Percentiles rank a stretch among this genome's conserved stretches.
These are phyloP conservation scores for Aspergillus carlsbadensis DNA, from an alignment of 495 filamentous ascomycete genomes.

Conservation along the genomic window DNA sequence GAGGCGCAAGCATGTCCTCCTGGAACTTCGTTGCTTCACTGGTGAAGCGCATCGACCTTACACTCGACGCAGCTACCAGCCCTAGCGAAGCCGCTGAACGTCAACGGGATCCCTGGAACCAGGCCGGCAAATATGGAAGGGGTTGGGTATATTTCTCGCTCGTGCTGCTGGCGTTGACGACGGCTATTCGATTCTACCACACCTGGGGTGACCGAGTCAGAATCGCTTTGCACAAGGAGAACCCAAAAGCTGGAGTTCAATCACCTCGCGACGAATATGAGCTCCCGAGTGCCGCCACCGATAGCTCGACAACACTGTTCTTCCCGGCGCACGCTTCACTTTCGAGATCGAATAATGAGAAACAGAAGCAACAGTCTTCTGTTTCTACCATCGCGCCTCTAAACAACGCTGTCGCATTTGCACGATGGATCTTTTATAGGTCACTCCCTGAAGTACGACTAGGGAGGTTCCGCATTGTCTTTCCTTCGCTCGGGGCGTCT, in stretches of 20 bases:
- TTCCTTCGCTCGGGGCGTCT: constrained; percentile 72
- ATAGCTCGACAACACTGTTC: constrained; percentile 65
- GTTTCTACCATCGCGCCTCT: constrained; percentile 67
- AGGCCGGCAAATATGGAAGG: constrained; percentile 83
- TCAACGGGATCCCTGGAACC: constrained; percentile 73
- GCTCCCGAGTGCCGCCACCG: constrained; percentile 66
- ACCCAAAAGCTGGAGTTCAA: constrained; percentile 53
- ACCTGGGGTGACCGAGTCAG: constrained; percentile 86
- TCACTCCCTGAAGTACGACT: constrained; percentile 69
- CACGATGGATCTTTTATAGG: constrained; percentile 82
- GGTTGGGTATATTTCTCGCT: constrained; percentile 86
- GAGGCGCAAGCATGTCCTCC: constrained; percentile 11
- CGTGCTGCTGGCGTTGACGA: constrained; percentile 62
- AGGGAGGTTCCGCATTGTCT: constrained; percentile 61
- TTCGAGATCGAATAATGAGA: constrained; percentile 30
- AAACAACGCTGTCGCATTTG: constrained; percentile 73
- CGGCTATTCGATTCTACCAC: constrained; percentile 71
- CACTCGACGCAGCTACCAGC: constrained; percentile 66
- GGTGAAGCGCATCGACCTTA: constrained; percentile 72
- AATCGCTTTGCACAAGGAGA: constrained; percentile 77
- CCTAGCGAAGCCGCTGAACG: constrained; percentile 69
- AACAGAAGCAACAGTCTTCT: constrained; percentile 58
- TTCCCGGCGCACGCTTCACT: constrained; percentile 60
- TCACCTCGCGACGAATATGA: constrained; percentile 67
- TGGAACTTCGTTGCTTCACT: constrained; percentile 40